A percentile compares a stretch with the other conserved stretches of the same genome.
phyloP scores from a whole-genome alignment of 2,329 filamentous ascomycete genomes.

The Xylaria sp. region DNA sequence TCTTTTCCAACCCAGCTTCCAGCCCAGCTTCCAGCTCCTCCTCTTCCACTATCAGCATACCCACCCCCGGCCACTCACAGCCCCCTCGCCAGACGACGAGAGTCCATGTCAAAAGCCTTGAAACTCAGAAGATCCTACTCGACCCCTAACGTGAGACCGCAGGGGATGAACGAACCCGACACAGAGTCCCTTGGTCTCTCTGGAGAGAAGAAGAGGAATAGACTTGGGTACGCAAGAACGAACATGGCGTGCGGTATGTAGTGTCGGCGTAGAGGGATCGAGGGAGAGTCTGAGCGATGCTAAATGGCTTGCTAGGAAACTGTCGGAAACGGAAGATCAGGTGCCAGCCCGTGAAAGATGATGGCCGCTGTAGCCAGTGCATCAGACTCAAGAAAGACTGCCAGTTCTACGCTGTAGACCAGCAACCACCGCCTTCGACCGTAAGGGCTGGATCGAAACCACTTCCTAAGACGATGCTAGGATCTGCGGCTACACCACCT shows the following conservation, averaged over 20 bases:
- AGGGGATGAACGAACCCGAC: slow-evolving; percentile 53
- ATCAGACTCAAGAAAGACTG: slow-evolving; percentile 95
- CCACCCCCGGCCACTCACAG: slow-evolving; percentile 47
- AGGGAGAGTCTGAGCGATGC: slow-evolving; percentile 27
- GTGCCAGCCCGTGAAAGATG: slow-evolving; percentile 81
- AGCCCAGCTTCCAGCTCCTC: slow-evolving; percentile 47
- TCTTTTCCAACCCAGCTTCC: slow-evolving; percentile 43
- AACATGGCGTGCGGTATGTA: slow-evolving; percentile 94
- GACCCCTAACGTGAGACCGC: slow-evolving; percentile 59
- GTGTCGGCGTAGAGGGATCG: neutral
- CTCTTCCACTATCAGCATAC: slow-evolving; percentile 44
- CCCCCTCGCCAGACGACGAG: slow-evolving; percentile 52
- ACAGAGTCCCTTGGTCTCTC: slow-evolving; percentile 51
- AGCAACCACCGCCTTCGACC: slow-evolving; percentile 62
- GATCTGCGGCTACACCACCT: slow-evolving; percentile 27
- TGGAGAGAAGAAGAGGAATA: slow-evolving; percentile 78
- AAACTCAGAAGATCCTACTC: slow-evolving; percentile 63
- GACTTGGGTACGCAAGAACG: slow-evolving; percentile 93
- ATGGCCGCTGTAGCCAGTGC: slow-evolving; percentile 88
- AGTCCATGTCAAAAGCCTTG: slow-evolving; percentile 53
- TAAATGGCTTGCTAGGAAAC: slow-evolving; percentile 69
- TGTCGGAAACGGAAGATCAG: slow-evolving; percentile 94
- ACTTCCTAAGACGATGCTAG: slow-evolving; percentile 28
- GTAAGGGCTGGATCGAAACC: slow-evolving; percentile 53
- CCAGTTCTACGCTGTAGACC: slow-evolving; percentile 90